Evolutionary conservation across 2,329 filamentous ascomycete species (phyloP), one percentile per base, ranked within the genome.

Genomic region (Diplocarpon rosae): DNA sequence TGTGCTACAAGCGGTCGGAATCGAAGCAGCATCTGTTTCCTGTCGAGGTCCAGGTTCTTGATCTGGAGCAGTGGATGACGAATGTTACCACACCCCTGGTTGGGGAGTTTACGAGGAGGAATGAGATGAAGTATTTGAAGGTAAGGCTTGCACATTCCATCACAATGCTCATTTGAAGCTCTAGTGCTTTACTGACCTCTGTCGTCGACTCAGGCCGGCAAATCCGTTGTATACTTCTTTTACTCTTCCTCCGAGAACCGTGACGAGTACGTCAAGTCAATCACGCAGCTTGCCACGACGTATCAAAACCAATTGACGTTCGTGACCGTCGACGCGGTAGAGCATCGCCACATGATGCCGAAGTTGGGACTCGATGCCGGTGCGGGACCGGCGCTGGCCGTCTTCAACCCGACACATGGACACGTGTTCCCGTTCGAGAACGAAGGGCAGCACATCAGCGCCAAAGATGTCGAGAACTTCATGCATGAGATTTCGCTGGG

Each of bases 291-390:
- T 1, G 70, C 71, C 1, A 66, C 65, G 47, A 65, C 64, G 49
- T 71, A 69, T 54, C 50, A 58, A 43, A 68, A 72, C 11, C 72
- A 70, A 45, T 61, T 74, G 11, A 60, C 57, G 43, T 73, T 74
- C 47, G 65, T 69, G 3, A 71, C 67, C 1, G 65, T 72, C 1
- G 68, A 73, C 45, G 59, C 62, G 0, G 46, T 52, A 27, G 68
- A 72, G 47, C 73, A 73, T 50, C 63, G 60, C 3, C 66, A 71
- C 17, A 67, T 72, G 55, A 54, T 62, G 1, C 46, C 52, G 7
- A 59, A 60, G 31, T 55, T 73, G 39, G 71, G 70, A 1, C 50
- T 69, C 59, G 53, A 4, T 43, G 46, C 2, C 8, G 31, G 33
- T 31, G 33, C 30, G 8, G 56, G 54, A 9, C 60, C 60, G 7